These are phyloP conservation scores for Zygoascus hellenicus DNA, from an alignment of 1,139 yeast genomes.

Conservation along the genomic window DNA sequence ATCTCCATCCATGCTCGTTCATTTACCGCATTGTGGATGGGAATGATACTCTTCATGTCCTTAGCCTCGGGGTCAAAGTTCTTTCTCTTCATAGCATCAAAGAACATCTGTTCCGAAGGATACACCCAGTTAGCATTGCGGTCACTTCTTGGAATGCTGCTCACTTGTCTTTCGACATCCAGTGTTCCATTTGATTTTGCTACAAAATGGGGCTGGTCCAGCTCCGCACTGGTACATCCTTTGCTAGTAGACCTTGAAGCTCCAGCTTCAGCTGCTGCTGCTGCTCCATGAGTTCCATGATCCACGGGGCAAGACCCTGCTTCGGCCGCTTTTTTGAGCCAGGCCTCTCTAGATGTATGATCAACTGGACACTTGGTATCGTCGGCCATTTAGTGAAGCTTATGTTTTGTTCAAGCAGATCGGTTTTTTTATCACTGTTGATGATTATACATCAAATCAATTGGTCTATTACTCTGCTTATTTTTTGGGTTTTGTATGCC, in stretches of 20 bases:
- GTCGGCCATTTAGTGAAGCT: not conserved
- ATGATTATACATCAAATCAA: no score
- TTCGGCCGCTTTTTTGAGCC: conserved; percentile 19
- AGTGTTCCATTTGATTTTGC: conserved; percentile 19
- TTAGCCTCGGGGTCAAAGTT: conserved; percentile 75
- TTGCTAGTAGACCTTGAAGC: no score
- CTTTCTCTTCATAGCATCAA: conserved; percentile 88
- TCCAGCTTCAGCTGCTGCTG: conserved; percentile 24
- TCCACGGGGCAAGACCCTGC: conserved; percentile 3
- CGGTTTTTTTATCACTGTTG: no score
- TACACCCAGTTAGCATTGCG: conserved; percentile 72
- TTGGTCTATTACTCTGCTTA: no score
- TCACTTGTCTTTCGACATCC: conserved; percentile 57
- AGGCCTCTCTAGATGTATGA: conserved; percentile 27
- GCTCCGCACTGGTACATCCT: conserved; percentile 29
- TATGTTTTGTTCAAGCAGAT: no score
- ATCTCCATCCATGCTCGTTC: conserved; percentile 91
- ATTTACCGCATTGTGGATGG: conserved; percentile 89
- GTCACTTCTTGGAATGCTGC: conserved; percentile 77
- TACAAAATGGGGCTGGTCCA: conserved; percentile 38
- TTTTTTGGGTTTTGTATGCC: no score
- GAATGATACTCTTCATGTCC: conserved; percentile 89
- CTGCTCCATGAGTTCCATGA: not conserved
- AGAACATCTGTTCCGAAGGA: conserved; percentile 93
- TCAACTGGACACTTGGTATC: conserved; percentile 32